These are phyloP conservation scores for Eucalyptus sp. DNA, from an alignment of 345 rosid species.

Conservation along the genomic window DNA sequence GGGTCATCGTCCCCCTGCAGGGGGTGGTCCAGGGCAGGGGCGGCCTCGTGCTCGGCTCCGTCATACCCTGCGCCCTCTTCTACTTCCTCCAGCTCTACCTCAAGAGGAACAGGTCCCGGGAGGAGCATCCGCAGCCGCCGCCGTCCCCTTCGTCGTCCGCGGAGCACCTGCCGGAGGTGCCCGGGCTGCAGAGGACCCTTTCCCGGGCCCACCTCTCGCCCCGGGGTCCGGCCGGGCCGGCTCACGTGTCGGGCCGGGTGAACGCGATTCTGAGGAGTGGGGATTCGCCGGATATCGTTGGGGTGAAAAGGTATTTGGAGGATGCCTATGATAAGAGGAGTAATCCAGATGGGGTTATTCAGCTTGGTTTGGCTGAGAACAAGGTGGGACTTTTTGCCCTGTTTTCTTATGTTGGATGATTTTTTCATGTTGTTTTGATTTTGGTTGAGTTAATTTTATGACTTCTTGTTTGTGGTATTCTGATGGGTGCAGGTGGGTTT, in stretches of 20 bases:
- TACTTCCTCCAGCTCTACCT: slow-evolving; percentile 87
- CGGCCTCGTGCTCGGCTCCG: slow-evolving; percentile 80
- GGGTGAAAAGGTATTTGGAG: slow-evolving; percentile 43
- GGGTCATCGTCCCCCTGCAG: slow-evolving; percentile 86
- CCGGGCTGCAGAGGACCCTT: slow-evolving; percentile 39
- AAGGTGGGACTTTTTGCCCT: slow-evolving; percentile 10
- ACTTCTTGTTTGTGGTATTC: neutral
- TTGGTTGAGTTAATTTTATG: neutral
- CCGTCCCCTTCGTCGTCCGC: slow-evolving; percentile 35
- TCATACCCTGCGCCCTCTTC: slow-evolving; percentile 88
- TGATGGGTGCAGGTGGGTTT: slow-evolving; percentile 19
- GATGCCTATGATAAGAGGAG: slow-evolving; percentile 56
- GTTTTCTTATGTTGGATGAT: neutral
- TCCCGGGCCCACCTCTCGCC: slow-evolving; percentile 68
- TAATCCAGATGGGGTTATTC: slow-evolving; percentile 70
- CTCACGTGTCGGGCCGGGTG: slow-evolving; percentile 44
- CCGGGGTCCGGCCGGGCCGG: slow-evolving; percentile 48
- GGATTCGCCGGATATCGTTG: slow-evolving; percentile 39
- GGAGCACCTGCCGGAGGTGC: slow-evolving; percentile 42
- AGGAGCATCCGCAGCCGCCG: neutral
- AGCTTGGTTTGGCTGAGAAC: slow-evolving; percentile 69
- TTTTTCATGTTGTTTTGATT: neutral
- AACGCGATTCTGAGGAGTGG: slow-evolving; percentile 30
- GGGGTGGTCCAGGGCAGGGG: slow-evolving; percentile 93
- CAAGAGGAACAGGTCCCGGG: slow-evolving; percentile 43